These are phyloP conservation scores for Pseudogymnoascus sp. DNA, from an alignment of 2,329 filamentous ascomycete species.

Conservation along the genomic window DNA sequence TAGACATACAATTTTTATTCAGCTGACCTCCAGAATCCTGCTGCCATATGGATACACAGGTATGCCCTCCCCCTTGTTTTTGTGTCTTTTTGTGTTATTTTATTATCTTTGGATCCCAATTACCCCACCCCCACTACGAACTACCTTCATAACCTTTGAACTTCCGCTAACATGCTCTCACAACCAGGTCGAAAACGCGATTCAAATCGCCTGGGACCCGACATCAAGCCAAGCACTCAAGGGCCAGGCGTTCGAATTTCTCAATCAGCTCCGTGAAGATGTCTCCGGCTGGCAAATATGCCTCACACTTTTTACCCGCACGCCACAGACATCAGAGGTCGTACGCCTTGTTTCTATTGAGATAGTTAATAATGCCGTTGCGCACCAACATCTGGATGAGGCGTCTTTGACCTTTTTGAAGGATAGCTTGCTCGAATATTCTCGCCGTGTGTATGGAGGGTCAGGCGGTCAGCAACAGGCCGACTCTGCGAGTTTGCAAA, in stretches of 20 bases:
- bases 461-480: conserved; percentile 42
- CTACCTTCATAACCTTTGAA: neutral
- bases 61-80: neutral
- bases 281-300: conserved; percentile 86
- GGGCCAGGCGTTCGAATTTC: conserved; percentile 72
- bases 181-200: conserved; percentile 80
- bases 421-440: conserved; percentile 72
- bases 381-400: conserved; percentile 65
- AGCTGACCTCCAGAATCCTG: neutral
- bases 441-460: conserved; percentile 63
- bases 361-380: conserved; percentile 84
- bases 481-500: conserved; percentile 75
- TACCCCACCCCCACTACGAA: conserved; percentile 1
- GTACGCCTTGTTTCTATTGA: conserved; percentile 85
- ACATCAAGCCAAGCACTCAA: conserved; percentile 66
- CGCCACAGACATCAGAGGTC: conserved; percentile 68
- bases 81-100: neutral
- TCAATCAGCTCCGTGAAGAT: conserved; percentile 69
- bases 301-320: conserved; percentile 73
- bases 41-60: conserved; percentile 9
- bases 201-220: conserved; percentile 86
- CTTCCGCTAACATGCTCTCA: neutral
- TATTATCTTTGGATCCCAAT: neutral
- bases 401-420: conserved; percentile 68
- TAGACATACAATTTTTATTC: conserved; percentile 6